phyloP scores from a whole-genome alignment of 805 yeast genomes.

The Candida golubevii region DNA sequence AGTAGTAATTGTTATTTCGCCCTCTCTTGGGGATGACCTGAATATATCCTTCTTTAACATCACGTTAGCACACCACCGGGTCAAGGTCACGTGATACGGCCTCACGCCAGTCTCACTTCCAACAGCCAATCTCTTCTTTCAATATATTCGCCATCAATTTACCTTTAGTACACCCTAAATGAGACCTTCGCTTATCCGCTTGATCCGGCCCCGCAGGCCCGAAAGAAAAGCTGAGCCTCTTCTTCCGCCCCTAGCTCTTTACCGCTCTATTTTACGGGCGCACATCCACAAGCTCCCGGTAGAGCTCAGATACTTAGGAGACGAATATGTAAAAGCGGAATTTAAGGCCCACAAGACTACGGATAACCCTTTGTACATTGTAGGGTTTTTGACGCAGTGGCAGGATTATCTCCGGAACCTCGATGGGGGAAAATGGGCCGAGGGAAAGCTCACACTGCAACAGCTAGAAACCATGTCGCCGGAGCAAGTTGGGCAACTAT shows the following conservation, averaged over 20 bases:
- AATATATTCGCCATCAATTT: background rate
- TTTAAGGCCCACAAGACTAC: constrained; percentile 76
- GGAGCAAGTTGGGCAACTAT: constrained; percentile 79
- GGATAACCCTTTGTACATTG: constrained; percentile 89
- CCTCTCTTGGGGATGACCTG: too few species aligned
- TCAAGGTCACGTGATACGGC: too few species aligned
- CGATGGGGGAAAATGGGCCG: constrained; percentile 42
- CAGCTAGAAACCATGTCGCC: constrained; percentile 82
- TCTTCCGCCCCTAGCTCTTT: constrained; percentile 77
- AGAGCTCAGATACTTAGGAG: constrained; percentile 76
- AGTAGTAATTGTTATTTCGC: too few species aligned
- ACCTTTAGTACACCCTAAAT: constrained; percentile 12
- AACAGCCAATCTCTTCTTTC: too few species aligned
- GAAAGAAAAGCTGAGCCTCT: constrained; percentile 43
- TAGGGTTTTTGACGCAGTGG: constrained; percentile 93
- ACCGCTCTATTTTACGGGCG: constrained; percentile 76
- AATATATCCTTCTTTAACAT: too few species aligned
- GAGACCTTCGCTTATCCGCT: constrained; percentile 35
- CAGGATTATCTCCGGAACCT: constrained; percentile 71
- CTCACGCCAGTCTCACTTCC: too few species aligned
- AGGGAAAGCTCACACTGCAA: constrained; percentile 49
- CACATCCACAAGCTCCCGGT: constrained; percentile 61
- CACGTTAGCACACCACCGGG: too few species aligned
- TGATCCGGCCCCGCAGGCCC: constrained; percentile 40
- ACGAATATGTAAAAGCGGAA: constrained; percentile 83